Evolutionary conservation across 805 yeast genomes (phyloP), one percentile per base, ranked within the genome.

Genomic region (Scheffersomyces stipitis): DNA sequence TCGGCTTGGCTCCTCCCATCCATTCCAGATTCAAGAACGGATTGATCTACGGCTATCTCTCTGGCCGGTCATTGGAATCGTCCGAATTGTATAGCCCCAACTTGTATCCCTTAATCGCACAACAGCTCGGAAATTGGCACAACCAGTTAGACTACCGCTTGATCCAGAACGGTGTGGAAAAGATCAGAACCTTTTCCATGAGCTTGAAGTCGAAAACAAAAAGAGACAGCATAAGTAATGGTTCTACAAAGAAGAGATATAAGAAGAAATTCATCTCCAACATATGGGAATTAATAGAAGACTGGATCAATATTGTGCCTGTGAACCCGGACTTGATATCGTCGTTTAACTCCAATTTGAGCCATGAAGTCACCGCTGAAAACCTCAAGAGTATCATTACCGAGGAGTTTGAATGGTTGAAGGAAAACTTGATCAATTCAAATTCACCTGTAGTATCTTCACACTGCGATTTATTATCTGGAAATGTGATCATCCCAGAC

Each of bases 381-480:
- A 65, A 62, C 34, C 40, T 64, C 15, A 57, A 64, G 18, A 66
- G 61, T 4, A 66, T 74, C 12, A 57, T 85, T 3, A 46, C 41
- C 7, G 44, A 52, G 2, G 91, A 85, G 55, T 67, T 83, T 13
- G 49, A 40, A 10, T 83, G 88, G 88, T 52, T 81, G 26, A 59
- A 66, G 44, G 24, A 44, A 1, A 62, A 65, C 6, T 56, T 81
- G 31, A 46, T 41, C 10, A 59, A 50, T 5, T 42, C 54, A 7
- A 58, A 61, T 20, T 81, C 86, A 2, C 80, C 82, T 0, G 44
- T 56, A 5, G 90, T 83, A 1, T 72, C 81, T 5, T 74, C 81
- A 13, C 93, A 84, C 52, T 80, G 86, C 46, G 93, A 84, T 53
- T 67, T 84, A 33, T 64, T 84, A 18, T 73, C 83, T n/a, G 93